Base-by-base conservation (phyloP, 2,329 filamentous ascomycete genomes). In the Aspergillus sp. region DNA sequence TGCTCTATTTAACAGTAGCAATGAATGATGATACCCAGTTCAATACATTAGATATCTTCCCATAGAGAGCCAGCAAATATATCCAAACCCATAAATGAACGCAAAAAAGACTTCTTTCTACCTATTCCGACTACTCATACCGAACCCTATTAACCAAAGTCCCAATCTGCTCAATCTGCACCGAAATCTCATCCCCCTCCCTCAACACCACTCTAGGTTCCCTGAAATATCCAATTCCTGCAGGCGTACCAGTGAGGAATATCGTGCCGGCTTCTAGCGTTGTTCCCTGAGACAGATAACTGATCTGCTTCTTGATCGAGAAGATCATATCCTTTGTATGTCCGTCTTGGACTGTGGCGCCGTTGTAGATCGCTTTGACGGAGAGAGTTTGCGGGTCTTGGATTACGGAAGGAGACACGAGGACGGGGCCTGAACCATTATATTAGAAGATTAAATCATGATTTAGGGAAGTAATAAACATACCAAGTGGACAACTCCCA, bases 241-340 rank as follows among this genome's bases (percentile, higher is more conserved):
- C 50, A 3, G 53, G 55, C 0, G 57, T 60, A 4, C 58, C 58
- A 4, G 58, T 61, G 30, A 60, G 30, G 29, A 61, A 49, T 5
- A 61, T 40, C 1, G 54, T 57, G 2, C 57, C 57, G 1, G 52
- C 46, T 27, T 57, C 52, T 35, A 60, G 36, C 2, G 58, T 60
- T 1, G 57, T 61, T 7, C 58, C 58, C 42, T 69, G 66, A 28
- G 62, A 67, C 9, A 69, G 60, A 51, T 68, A 72, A 1, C 59
- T 56, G 0, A 73, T 63, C 7, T 68, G 49, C 33, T 62, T 58
- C 5, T 55, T 59, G 4, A 70, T 57, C 40, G 59, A 62, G 50
- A 72, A 74, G 26, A 59, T 56, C 52, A 59, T 51, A 49, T 74
- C 68, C 47, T 64, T 58, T 3, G 67, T 71, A 2, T 65, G 62